A percentile compares a stretch with the other conserved stretches of the same genome.
Conservation (phyloP, 257 asterid species). For the Scutellaria galericulata region DNA sequence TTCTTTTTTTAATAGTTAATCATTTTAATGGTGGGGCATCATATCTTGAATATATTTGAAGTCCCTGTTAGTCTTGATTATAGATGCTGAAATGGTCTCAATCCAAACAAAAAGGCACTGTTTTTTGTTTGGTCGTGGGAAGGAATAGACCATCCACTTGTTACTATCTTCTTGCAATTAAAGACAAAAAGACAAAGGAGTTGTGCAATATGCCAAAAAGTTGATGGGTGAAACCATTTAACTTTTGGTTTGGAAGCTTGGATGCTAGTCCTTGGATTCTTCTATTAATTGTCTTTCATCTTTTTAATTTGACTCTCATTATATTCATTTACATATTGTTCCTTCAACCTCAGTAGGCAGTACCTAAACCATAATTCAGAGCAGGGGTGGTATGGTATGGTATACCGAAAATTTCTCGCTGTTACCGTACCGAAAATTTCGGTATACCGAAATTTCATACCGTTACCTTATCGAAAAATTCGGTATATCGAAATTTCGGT, state of each 20-base stretch:
- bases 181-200: slow-evolving; percentile 45
- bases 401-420: no score
- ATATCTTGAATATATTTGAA: not conserved
- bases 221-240: slow-evolving; percentile 33
- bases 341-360: no score
- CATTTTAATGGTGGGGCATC: not conserved
- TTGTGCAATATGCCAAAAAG: slow-evolving; percentile 37
- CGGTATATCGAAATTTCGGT: no score
- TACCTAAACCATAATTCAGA: no score
- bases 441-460: no score
- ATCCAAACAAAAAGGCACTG: slow-evolving; percentile 24
- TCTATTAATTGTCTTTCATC: not conserved
- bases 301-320: not conserved
- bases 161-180: slow-evolving; percentile 42
- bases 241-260: slow-evolving; percentile 30
- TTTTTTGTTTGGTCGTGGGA: slow-evolving; percentile 34
- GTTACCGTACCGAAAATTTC: no score
- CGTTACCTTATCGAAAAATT: no score
- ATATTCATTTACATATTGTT: no score
- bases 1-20: no score
- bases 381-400: no score
- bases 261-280: slow-evolving; percentile 20
- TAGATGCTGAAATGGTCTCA: slow-evolving; percentile 15
- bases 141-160: slow-evolving; percentile 44
- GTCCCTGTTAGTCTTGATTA: not conserved